Conservation (phyloP, 352 stramenopile species). For the Pythium graminicola region DNA sequence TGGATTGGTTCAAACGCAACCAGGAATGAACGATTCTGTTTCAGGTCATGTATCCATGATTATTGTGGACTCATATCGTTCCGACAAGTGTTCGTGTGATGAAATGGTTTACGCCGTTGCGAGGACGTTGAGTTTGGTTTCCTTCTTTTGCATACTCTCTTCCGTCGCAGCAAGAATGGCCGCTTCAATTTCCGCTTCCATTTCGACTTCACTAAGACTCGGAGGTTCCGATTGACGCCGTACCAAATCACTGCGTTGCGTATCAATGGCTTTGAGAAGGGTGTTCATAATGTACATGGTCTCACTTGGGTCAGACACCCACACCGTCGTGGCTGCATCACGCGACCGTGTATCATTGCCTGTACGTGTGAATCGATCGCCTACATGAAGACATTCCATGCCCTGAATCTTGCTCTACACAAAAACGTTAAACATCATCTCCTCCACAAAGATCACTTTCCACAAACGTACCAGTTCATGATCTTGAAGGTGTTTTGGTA, state of each 20-base stretch:
- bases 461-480: conserved; percentile 41
- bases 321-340: conserved; percentile 90
- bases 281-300: conserved; percentile 94
- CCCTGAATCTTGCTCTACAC: conserved; percentile 59
- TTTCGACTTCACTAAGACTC: conserved; percentile 28
- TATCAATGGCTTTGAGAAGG: conserved; percentile 73
- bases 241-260: conserved; percentile 30
- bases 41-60: too few species aligned
- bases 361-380: conserved; percentile 87
- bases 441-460: too few species aligned
- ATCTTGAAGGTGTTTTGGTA: conserved; percentile 72
- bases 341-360: conserved; percentile 94
- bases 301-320: conserved; percentile 93
- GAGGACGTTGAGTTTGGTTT: too few species aligned
- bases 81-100: too few species aligned
- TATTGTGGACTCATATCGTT: too few species aligned
- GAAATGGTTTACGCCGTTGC: too few species aligned
- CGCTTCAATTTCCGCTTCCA: conserved; percentile 48
- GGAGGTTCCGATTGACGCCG: conserved; percentile 13
- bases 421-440: conserved; percentile 11
- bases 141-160: conserved; percentile 13
- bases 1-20: too few species aligned
- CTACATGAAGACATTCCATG: conserved; percentile 92
- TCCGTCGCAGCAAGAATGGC: conserved; percentile 60
- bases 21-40: too few species aligned